Evolutionary conservation across 2,329 filamentous ascomycete genomes (phyloP).

Genomic region (Beauveria pseudobassiana): DNA sequence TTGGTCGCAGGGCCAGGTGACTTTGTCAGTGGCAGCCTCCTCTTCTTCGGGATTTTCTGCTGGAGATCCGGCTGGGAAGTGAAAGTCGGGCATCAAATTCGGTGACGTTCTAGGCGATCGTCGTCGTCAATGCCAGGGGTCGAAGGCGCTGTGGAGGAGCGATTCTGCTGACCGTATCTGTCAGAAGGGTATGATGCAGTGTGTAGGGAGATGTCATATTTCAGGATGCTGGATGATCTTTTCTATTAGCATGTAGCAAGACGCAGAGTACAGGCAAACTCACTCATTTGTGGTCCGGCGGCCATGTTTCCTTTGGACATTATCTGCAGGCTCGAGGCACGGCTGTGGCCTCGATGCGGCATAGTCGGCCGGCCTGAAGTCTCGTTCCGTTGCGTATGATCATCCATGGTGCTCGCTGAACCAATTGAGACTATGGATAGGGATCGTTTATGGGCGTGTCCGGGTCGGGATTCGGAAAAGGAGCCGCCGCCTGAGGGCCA

Average conservation of each 20-base stretch:
- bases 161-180: conserved; percentile 34
- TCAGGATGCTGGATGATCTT: conserved; percentile 29
- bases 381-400: conserved; percentile 36
- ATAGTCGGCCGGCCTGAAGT: conserved; percentile 37
- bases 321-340: conserved; percentile 78
- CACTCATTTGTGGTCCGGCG: conserved; percentile 32
- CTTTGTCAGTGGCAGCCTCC: conserved; percentile 13
- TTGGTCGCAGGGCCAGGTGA: conserved; percentile 29
- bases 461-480: conserved; percentile 24
- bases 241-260: conserved; percentile 26
- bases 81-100: conserved; percentile 46
- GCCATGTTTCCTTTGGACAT: conserved; percentile 37
- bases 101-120: conserved; percentile 34
- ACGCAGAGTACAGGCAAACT: conserved; percentile 14
- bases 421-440: conserved; percentile 78
- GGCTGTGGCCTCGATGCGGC: conserved; percentile 58
- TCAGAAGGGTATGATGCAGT: conserved; percentile 49
- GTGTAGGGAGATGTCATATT: conserved; percentile 44
- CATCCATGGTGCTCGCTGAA: conserved; percentile 42
- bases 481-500: conserved; percentile 32
- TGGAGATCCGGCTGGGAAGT: conserved; percentile 44
- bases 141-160: conserved; percentile 36
- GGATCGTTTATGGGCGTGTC: conserved; percentile 65
- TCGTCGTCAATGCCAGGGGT: conserved; percentile 32
- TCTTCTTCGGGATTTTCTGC: conserved; percentile 27